phyloP scores from a whole-genome alignment of 495 filamentous ascomycete genomes.

The Aspergillus saccharolyticus region DNA sequence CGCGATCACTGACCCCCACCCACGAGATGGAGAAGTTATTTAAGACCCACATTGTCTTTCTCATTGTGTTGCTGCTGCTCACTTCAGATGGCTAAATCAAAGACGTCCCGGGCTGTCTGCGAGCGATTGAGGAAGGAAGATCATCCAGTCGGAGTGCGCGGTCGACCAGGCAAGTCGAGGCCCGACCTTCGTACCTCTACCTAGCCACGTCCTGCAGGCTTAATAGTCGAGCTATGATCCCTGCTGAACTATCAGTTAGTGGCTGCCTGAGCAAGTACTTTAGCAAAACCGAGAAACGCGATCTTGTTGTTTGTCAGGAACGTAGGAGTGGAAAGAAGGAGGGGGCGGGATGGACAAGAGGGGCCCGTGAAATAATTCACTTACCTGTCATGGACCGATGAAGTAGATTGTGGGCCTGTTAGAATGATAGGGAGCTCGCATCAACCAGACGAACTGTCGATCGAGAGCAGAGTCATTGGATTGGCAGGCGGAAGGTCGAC shows the following conservation, averaged over 20 bases:
- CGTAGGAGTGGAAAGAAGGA: neutral
- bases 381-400: neutral
- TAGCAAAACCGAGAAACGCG: neutral
- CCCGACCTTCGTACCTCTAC: neutral
- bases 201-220: slow-evolving; percentile 1
- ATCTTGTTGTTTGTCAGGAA: neutral
- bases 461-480: neutral
- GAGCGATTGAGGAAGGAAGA: neutral
- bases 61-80: neutral
- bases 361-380: neutral
- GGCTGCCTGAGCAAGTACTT: slow-evolving; percentile 4
- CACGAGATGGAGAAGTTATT: too few species aligned
- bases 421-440: neutral
- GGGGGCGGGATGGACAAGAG: slow-evolving; percentile 2
- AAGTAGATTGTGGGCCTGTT: neutral
- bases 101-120: neutral
- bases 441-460: slow-evolving; percentile 2
- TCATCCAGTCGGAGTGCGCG: slow-evolving; percentile 1
- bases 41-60: neutral
- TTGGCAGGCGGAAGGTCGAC: neutral
- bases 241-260: neutral
- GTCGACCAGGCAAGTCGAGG: neutral
- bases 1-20: neutral
- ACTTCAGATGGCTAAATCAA: neutral
- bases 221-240: neutral